These are phyloP conservation scores for Triticum urartu DNA, from an alignment of 176 grass and related monocot genomes.

Conservation along the genomic window DNA sequence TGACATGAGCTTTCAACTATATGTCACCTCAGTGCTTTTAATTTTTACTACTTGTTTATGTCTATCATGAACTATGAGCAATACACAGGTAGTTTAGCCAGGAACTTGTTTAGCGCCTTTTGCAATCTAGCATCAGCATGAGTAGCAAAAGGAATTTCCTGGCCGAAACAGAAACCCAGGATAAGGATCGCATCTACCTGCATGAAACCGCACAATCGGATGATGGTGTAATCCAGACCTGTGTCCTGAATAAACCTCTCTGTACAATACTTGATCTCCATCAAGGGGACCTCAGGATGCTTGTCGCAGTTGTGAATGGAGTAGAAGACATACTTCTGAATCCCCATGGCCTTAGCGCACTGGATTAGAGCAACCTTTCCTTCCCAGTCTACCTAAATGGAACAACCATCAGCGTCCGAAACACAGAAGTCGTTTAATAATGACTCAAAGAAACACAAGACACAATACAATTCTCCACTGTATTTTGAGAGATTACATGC, in stretches of 20 bases:
- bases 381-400: conserved; percentile 99
- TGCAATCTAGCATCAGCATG: conserved; percentile 8
- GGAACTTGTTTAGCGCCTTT: not conserved
- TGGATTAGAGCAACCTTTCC: conserved; percentile 99
- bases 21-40: not conserved
- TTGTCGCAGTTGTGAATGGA: conserved; percentile 99
- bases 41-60: not conserved
- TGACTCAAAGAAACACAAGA: not conserved
- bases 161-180: conserved; percentile 1
- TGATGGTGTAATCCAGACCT: conserved; percentile 70
- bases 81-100: not conserved
- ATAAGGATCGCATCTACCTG: conserved; percentile 52
- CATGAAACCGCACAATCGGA: conserved; percentile 97
- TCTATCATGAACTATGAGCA: not conserved
- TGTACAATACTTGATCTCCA: conserved; percentile 99
- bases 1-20: not conserved
- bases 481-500: not conserved
- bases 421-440: not conserved
- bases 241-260: conserved; percentile 94
- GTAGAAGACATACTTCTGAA: conserved; percentile 95
- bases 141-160: conserved; percentile 20
- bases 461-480: not conserved
- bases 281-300: conserved; percentile 95
- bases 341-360: conserved; percentile 98
- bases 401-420: conserved; percentile 36